A percentile compares a stretch with the other conserved stretches of the same genome.
phyloP scores from a whole-genome alignment of 2,329 filamentous ascomycete species.

The Sclerotinia glacialis region DNA sequence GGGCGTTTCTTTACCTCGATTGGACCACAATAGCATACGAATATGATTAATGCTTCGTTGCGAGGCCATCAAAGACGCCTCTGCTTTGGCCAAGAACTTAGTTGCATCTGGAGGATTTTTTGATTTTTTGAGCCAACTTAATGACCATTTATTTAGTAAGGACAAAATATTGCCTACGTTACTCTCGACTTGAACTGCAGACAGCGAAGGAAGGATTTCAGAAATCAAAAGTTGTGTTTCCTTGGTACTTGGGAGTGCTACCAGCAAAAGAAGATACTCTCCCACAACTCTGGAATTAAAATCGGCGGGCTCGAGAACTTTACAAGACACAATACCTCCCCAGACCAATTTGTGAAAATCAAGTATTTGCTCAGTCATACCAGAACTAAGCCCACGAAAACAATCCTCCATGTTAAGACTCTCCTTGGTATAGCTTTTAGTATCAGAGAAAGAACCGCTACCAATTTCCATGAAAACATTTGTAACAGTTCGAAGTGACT shows the following conservation, averaged over 20 bases:
- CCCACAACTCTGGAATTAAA: constrained; percentile 25
- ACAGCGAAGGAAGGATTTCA: constrained; percentile 29
- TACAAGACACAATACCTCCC: constrained; percentile 32
- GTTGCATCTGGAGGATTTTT: background rate
- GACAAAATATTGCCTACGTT: constrained; percentile 22
- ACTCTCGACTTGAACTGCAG: constrained; percentile 26
- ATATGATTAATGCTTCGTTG: background rate
- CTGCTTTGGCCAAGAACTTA: background rate
- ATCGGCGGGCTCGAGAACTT: constrained; percentile 30
- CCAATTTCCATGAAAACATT: constrained; percentile 22
- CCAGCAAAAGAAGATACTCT: constrained; percentile 26
- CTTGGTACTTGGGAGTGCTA: constrained; percentile 24
- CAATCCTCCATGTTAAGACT: no score
- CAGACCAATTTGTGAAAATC: constrained; percentile 33
- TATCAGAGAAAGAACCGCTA: background rate
- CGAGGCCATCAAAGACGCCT: constrained; percentile 1
- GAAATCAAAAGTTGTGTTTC: constrained; percentile 26
- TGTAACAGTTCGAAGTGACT: constrained; percentile 23
- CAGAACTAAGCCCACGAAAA: background rate
- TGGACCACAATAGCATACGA: constrained; percentile 3
- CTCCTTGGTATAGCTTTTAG: no score
- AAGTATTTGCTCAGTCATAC: constrained; percentile 20
- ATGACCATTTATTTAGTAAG: constrained; percentile 27
- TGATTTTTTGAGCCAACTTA: constrained; percentile 23
- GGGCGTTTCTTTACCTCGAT: background rate